phyloP scores from a whole-genome alignment of 2,329 filamentous ascomycete species.

The Hypoxylon sp. region DNA sequence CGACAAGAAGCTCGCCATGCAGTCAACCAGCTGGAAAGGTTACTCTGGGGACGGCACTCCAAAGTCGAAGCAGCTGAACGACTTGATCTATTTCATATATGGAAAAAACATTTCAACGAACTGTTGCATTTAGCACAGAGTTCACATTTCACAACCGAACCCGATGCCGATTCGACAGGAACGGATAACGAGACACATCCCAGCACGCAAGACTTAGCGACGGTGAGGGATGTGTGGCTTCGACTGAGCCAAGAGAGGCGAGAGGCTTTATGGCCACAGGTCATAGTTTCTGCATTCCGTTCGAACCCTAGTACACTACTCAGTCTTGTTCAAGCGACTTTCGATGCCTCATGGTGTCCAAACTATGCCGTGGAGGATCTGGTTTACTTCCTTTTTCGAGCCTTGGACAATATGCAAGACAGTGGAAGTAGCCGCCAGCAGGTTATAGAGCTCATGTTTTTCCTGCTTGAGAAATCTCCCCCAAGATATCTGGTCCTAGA shows the following conservation, averaged over 20 bases:
- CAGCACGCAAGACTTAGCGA: conserved; percentile 21
- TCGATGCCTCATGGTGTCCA: conserved; percentile 50
- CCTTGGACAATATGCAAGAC: conserved; percentile 5
- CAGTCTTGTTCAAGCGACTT: conserved; percentile 48
- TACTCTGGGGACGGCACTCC: conserved; percentile 40
- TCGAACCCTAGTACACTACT: conserved; percentile 42
- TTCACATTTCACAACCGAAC: background rate
- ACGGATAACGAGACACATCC: conserved; percentile 10
- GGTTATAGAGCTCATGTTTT: conserved; percentile 41
- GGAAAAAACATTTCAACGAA: conserved; percentile 49
- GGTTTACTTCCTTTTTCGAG: conserved; percentile 46
- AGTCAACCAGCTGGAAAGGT: conserved; percentile 48
- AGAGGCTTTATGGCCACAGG: conserved; percentile 49
- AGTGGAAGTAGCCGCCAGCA: conserved; percentile 14
- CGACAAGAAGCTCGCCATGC: conserved; percentile 47
- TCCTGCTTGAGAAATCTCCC: conserved; percentile 46
- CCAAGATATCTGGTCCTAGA: conserved; percentile 48
- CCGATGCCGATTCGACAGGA: background rate
- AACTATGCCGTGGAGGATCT: conserved; percentile 53
- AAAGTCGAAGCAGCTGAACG: conserved; percentile 28
- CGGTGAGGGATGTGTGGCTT: conserved; percentile 49
- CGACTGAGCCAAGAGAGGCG: conserved; percentile 44
- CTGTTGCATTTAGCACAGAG: conserved; percentile 14
- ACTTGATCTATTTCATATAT: conserved; percentile 49
- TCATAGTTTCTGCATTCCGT: conserved; percentile 45